Evolutionary conservation across 139 green algal species (phyloP).

Genomic region (Chlamydomonas sp.): DNA sequence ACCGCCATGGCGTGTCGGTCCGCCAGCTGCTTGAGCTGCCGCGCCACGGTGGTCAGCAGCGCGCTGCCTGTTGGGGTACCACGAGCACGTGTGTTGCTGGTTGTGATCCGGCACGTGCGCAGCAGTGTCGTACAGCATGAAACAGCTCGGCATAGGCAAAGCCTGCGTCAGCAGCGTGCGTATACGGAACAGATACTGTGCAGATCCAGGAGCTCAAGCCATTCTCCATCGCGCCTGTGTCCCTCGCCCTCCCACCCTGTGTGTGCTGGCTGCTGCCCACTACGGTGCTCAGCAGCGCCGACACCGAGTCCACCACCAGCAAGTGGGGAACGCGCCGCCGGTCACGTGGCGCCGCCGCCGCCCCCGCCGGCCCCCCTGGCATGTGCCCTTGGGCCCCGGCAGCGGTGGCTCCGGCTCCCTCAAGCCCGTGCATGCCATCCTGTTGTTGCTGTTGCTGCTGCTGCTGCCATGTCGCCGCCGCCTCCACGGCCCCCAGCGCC

Average conservation of each 20-base stretch:
- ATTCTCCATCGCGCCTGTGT: no score
- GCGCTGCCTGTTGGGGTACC: conserved; percentile 37
- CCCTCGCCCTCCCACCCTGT: conserved; percentile 30
- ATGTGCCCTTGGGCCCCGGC: neutral
- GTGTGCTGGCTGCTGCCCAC: conserved; percentile 52
- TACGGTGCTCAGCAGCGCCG: conserved; percentile 48
- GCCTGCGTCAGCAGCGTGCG: no score
- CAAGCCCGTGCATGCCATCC: neutral
- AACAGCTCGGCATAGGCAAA: conserved; percentile 22
- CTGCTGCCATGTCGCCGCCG: neutral
- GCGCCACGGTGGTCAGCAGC: conserved; percentile 43
- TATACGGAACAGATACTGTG: no score
- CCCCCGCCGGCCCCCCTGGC: neutral
- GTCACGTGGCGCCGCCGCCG: no score
- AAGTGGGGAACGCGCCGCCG: neutral
- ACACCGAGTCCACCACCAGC: conserved; percentile 65
- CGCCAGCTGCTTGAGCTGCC: conserved; percentile 46
- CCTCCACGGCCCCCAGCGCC: neutral
- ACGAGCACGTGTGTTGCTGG: neutral
- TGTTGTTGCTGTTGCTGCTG: conserved; percentile 2
- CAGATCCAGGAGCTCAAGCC: neutral
- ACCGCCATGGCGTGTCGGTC: conserved; percentile 35
- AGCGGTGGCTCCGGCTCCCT: neutral
- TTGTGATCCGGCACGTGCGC: neutral
- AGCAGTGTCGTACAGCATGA: neutral